Evolutionary conservation across 2,329 filamentous ascomycete species (phyloP).

Genomic region (Colletotrichum higginsianum): DNA sequence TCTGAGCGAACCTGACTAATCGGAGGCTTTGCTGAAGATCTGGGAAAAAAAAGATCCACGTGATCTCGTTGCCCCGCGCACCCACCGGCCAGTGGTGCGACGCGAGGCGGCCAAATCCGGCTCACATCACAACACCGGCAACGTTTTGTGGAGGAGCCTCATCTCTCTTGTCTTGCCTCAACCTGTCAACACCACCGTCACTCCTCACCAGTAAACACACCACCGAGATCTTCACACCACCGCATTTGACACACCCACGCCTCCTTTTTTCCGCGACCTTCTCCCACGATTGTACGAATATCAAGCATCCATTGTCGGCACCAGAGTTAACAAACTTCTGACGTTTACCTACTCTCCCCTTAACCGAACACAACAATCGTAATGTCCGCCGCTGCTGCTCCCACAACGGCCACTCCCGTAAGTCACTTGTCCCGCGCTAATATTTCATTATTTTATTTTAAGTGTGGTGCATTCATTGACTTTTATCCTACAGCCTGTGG

Average conservation of each 20-base stretch:
- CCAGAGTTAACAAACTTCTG: not conserved
- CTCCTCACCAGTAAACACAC: slow-evolving; percentile 16
- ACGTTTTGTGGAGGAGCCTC: slow-evolving; percentile 36
- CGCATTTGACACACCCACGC: not conserved
- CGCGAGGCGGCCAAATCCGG: slow-evolving; percentile 28
- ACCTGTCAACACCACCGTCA: slow-evolving; percentile 28
- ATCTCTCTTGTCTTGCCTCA: slow-evolving; percentile 19
- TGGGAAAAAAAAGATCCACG: not conserved
- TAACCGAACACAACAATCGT: slow-evolving; percentile 19
- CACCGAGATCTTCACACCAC: not conserved
- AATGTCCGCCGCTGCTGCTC: slow-evolving; percentile 33
- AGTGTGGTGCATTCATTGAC: slow-evolving; percentile 12
- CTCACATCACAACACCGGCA: slow-evolving; percentile 35
- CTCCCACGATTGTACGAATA: not conserved
- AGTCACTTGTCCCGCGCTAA: slow-evolving; percentile 6
- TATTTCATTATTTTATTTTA: too few species aligned
- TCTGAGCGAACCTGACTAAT: slow-evolving; percentile 5
- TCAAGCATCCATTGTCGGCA: not conserved
- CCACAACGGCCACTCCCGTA: slow-evolving; percentile 32
- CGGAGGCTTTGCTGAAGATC: not conserved
- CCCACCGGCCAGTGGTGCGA: slow-evolving; percentile 33
- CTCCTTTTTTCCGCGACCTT: not conserved
- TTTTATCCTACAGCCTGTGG: slow-evolving; percentile 73
- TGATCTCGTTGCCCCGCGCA: slow-evolving; percentile 42
- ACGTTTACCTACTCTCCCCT: slow-evolving; percentile 1